Evolutionary conservation across 441 rosid genomes (phyloP), one percentile per base, ranked within the genome.

Genomic region (Pelargonium australe): DNA sequence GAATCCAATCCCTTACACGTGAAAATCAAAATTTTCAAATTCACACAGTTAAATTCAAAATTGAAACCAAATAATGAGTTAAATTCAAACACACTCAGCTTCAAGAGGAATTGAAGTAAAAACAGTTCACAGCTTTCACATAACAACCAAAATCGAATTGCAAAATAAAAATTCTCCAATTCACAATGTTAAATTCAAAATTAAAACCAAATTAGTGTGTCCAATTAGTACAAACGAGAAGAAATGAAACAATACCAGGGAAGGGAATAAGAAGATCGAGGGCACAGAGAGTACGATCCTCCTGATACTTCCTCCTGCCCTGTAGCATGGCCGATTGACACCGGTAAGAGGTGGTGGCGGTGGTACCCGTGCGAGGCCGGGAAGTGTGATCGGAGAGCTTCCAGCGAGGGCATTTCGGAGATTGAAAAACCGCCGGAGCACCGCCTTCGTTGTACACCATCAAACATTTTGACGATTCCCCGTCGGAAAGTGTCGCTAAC

Each of bases 351-450:
- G 62, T 31, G 34, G 74, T 68, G 41, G 79, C 9, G 34, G 79
- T 12, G 65, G 76, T 12, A 68, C 79, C 8, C 14, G 73, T 41
- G 65, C 83, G 89, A 0, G 80, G 67, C 10, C 67, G 83, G 17
- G 86, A 81, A 43, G 70, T 78, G 73, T 74, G 74, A 55, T 77
- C 66, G 1, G 79, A 84, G 65, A 89, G 90, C 75, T 76, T 89
- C 98, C 98, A 91, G 34, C 84, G 89, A 79, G 98, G 98, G 78
- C 97, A 93, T 81, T 89, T 88, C 1, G 90, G 89, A 25, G 97
- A 91, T 60, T 77, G 91, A 65, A 93, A 88, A 13, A 91, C 98
- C 0, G 96, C 97, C 23, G 93, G 95, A 64, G 98, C 97, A 67
- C 98, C 98, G 53, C 98, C 98, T 79, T 86, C 78, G 72, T 82